Base-by-base conservation (phyloP, 108 stramenopile species). In the Fragilariopsis cylindrus region DNA sequence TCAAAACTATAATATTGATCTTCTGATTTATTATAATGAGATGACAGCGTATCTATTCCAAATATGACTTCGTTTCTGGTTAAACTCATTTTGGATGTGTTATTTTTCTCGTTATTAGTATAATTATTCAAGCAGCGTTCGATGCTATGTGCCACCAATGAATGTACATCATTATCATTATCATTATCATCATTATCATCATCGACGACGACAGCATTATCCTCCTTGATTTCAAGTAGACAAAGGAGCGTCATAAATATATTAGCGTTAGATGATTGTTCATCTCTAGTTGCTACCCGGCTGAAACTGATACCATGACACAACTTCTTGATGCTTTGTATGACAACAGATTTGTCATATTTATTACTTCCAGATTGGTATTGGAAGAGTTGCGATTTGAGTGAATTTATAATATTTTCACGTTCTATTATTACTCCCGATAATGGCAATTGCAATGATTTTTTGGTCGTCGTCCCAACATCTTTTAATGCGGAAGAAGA, bases 111-210 rank as follows among this genome's bases (percentile, higher is more conserved):
- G 42, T 43, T 44, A 44, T 41, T 63, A n/a, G 8, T 4, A 11
- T 12, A 45, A 12, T 43, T n/a, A 16, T 40, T 63, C 11, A 63
- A 9, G n/a, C 7, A 63, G 11, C 43, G 45, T 63, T 63, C 62
- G 42, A 63, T 63, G 62, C 42, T 63, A 2, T 41, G 21, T 63
- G 62, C 62, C 62, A 63, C 7, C n/a, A 44, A 11, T n/a, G 45
- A 45, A 45, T 44, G 42, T 9, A 52, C 12, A 52, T 52, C 13
- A 13, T 52, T 13, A 13, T 52, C 50, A 8, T 45, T 12, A 63
- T 44, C 30, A 42, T 43, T 63, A 3, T 63, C 62, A 4, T 60
- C 58, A n/a, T 11, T 4, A 60, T 7, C 58, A 60, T 4, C 19
- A 40, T 40, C 21, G 21, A 9, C 15, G 41, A 41, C 41, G 15